Conservation (phyloP, 2,329 filamentous ascomycete genomes). For the Fusarium floridanum region DNA sequence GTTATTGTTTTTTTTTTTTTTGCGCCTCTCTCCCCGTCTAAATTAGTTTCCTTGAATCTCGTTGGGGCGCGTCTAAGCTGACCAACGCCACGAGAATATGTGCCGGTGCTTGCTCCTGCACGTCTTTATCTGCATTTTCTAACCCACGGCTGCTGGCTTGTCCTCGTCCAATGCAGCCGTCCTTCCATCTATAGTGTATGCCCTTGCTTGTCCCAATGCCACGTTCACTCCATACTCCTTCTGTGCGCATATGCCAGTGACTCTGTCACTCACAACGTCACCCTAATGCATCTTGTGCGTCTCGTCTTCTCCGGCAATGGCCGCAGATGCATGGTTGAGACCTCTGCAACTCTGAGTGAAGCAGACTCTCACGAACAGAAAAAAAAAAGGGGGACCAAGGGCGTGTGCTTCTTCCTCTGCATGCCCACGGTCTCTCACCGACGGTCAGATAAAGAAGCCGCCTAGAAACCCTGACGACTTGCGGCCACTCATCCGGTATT, state of each 20-base stretch:
- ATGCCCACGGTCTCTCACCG: conserved; percentile 11
- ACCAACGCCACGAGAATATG: conserved; percentile 16
- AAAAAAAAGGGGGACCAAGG: background rate
- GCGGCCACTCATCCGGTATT: conserved; percentile 16
- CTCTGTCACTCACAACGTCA: conserved; percentile 18
- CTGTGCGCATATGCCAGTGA: conserved; percentile 9
- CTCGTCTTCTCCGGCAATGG: conserved; percentile 6
- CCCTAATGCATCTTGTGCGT: conserved; percentile 33
- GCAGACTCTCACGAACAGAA: background rate
- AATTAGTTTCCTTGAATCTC: conserved; percentile 13
- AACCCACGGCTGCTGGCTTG: conserved; percentile 3
- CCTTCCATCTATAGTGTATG: conserved; percentile 4
- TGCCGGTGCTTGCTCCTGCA: background rate
- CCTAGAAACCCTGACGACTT: conserved; percentile 6
- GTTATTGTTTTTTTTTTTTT: background rate
- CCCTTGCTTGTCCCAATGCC: background rate
- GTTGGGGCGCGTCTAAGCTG: conserved; percentile 32
- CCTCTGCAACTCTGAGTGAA: background rate
- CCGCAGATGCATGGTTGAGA: background rate
- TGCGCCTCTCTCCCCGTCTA: conserved; percentile 3
- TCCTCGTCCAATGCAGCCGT: conserved; percentile 4
- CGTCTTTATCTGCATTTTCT: conserved; percentile 18
- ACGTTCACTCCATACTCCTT: conserved; percentile 12
- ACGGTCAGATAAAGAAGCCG: conserved; percentile 18
- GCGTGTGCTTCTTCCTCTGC: conserved; percentile 4